A percentile compares a stretch with the other conserved stretches of the same genome.
Evolutionary conservation across 1,284 basidiomycete genomes (phyloP).

Genomic region (Apiotrichum montevideense): DNA sequence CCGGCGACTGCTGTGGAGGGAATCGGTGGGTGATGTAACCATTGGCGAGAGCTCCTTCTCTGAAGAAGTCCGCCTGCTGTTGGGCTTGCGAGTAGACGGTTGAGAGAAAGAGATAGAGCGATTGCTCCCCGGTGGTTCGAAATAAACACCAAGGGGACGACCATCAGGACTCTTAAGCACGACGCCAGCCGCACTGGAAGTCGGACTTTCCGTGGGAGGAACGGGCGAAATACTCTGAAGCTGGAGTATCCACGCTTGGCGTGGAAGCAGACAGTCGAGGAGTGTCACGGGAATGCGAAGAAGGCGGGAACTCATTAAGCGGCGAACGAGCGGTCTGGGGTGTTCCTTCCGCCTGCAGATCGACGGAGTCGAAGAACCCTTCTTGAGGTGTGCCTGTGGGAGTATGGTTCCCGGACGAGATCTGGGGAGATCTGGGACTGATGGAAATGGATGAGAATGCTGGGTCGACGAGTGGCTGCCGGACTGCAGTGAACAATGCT

Average conservation of each 20-base stretch:
- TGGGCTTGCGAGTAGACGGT: slow-evolving; percentile 10
- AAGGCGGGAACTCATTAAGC: slow-evolving; percentile 28
- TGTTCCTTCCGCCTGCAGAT: not conserved
- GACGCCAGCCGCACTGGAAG: slow-evolving; percentile 62
- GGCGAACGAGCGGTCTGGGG: slow-evolving; percentile 30
- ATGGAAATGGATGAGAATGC: slow-evolving; percentile 89
- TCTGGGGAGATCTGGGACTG: slow-evolving; percentile 65
- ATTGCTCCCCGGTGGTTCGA: slow-evolving; percentile 60
- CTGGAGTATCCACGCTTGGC: slow-evolving; percentile 52
- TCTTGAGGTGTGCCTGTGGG: slow-evolving; percentile 18
- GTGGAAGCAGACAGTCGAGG: slow-evolving; percentile 3
- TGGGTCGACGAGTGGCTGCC: slow-evolving; percentile 76
- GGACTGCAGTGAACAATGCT: slow-evolving; percentile 76
- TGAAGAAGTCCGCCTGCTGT: slow-evolving; percentile 21
- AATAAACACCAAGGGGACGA: slow-evolving; percentile 87
- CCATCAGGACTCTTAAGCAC: slow-evolving; percentile 90
- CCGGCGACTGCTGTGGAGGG: slow-evolving; percentile 21
- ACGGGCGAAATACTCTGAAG: slow-evolving; percentile 81
- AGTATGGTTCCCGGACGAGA: slow-evolving; percentile 26
- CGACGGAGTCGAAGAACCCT: slow-evolving; percentile 39
- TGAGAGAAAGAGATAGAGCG: slow-evolving; percentile 1
- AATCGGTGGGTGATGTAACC: slow-evolving; percentile 14
- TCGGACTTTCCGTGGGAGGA: slow-evolving; percentile 49
- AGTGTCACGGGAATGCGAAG: slow-evolving; percentile 16
- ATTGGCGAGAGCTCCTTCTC: slow-evolving; percentile 4